Base-by-base conservation (phyloP, 768 basidiomycete genomes). In the Xanthoconium stramineum region DNA sequence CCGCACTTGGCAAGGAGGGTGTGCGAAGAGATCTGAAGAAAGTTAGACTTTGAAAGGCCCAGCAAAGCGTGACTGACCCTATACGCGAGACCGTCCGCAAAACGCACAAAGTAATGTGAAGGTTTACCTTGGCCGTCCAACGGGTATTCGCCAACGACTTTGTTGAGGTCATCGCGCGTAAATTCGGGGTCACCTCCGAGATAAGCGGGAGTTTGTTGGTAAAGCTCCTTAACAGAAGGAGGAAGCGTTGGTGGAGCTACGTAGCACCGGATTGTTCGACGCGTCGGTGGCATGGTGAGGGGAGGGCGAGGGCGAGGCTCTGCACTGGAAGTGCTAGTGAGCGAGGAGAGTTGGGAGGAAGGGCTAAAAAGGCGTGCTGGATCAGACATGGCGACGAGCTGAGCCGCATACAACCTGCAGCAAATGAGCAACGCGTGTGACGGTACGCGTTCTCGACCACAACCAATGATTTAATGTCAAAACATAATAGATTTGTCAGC, bases 101-200 rank as follows among this genome's bases (percentile, higher is more conserved):
- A 80, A 36, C 81, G 78, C 42, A 83, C 88, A 69, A 80, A 91
- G 66, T 84, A 89, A 63, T 77, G 86, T 17, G 74, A 65, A n/a
- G 68, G 65, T 20, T 60, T 63, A 8, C 64, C 70, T 6, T 77
- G 70, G 12, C 43, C 50, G 19, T 56, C 57, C 20, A 62, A 39
- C 4, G 62, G 68, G 57, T 79, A 78, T 65, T 88, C 84, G 8
- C 86, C 86, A 56, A 89, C 78, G 29, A 90, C 74, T 58, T 81
- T 76, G 37, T 77, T 74, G 10, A 76, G 63, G 44, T 69, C 67
- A 42, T 65, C 38, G 37, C 59, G 65, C 35, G 60, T 56, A 46
- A 75, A 63, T 39, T 75, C 69, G 2, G 70, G 54, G 38, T 74
- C 69, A 6, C 63, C 70, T 30, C 78, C 69, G 44, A 74, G 72